Conservation (phyloP, 148 eudicot species). For the Nyssa sinensis region DNA sequence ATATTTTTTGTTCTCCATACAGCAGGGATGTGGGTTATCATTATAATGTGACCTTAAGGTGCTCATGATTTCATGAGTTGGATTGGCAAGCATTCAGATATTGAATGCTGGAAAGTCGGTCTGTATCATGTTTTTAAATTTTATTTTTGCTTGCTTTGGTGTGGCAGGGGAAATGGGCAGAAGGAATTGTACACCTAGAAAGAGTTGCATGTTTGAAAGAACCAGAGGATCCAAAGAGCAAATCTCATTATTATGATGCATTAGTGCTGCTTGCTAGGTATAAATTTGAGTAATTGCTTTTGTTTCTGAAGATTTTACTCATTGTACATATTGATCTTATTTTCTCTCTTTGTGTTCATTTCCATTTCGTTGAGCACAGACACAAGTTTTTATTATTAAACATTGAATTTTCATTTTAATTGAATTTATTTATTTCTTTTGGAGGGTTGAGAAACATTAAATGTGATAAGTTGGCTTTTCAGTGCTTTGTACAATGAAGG, state of each 20-base stretch:
- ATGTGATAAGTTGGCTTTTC: constrained; percentile 15
- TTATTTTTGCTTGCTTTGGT: background rate
- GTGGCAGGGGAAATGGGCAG: constrained; percentile 54
- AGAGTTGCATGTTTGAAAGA: constrained; percentile 61
- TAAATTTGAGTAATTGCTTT: constrained; percentile 14
- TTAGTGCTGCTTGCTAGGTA: constrained; percentile 68
- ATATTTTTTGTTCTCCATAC: background rate
- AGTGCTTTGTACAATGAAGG: constrained; percentile 56
- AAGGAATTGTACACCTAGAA: constrained; percentile 71
- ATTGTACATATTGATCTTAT: background rate
- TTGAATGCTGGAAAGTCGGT: background rate
- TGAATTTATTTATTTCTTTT: too few species aligned
- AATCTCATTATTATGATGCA: constrained; percentile 72
- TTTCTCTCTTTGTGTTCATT: background rate
- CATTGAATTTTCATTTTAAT: background rate
- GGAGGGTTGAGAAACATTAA: background rate
- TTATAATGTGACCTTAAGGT: background rate
- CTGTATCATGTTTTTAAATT: background rate
- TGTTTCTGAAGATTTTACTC: background rate
- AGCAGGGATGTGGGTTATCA: background rate
- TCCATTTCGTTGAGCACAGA: background rate
- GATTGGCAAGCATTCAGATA: background rate
- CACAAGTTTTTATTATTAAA: too few species aligned
- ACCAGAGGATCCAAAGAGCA: constrained; percentile 63
- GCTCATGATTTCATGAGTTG: background rate